These are phyloP conservation scores for Litchi chinensis DNA, from an alignment of 345 rosid genomes.

Conservation along the genomic window DNA sequence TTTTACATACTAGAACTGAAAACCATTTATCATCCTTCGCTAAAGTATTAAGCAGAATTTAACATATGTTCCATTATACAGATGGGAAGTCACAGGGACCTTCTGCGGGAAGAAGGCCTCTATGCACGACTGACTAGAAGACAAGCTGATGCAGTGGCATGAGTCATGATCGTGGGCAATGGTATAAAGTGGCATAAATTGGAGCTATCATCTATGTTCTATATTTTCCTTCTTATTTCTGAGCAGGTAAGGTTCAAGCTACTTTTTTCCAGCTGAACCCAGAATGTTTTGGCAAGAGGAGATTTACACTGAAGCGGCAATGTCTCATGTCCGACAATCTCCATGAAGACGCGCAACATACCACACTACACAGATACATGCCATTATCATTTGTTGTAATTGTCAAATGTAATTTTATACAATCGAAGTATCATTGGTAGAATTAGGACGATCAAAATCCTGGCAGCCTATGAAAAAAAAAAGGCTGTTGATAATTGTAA, in stretches of 20 bases:
- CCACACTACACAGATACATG: background rate
- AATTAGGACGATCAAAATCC: background rate
- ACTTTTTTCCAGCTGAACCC: constrained; percentile 21
- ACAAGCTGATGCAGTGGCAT: constrained; percentile 87
- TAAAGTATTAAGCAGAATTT: background rate
- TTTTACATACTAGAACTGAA: background rate
- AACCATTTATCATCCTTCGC: background rate
- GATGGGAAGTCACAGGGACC: constrained; percentile 88
- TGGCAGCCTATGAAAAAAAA: background rate
- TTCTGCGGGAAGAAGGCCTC: constrained; percentile 67
- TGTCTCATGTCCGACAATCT: background rate
- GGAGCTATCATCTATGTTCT: background rate
- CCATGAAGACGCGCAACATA: background rate
- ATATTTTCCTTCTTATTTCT: background rate
- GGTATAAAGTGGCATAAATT: background rate
- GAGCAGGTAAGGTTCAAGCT: background rate
- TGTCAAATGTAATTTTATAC: constrained; percentile 2
- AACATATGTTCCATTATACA: constrained; percentile 27
- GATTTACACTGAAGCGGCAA: background rate
- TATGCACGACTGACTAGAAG: constrained; percentile 81
- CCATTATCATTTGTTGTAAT: constrained; percentile 4
- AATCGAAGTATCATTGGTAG: background rate
- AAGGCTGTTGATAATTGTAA: background rate
- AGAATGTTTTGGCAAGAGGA: background rate
- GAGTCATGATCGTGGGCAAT: constrained; percentile 47